Evolutionary conservation across 352 stramenopile genomes (phyloP).

Genomic region (Aphanomyces astaci): DNA sequence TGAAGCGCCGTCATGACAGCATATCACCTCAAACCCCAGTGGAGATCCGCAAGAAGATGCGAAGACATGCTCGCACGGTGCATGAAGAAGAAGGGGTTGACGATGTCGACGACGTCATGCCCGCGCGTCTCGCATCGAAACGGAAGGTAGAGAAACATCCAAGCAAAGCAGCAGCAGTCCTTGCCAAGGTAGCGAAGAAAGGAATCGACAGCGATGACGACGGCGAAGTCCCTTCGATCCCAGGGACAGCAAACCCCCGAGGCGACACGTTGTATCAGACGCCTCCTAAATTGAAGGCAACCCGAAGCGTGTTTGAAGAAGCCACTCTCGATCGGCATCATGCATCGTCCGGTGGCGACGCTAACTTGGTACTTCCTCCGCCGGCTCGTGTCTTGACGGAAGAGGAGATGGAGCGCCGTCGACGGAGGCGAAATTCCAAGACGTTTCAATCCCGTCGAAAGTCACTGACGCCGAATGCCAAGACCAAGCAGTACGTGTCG

Average conservation of each 20-base stretch:
- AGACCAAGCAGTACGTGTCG: constrained; percentile 65
- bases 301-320: neutral
- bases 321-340: neutral
- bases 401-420: constrained; percentile 53
- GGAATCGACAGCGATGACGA: constrained; percentile 4
- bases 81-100: neutral
- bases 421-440: constrained; percentile 52
- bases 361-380: neutral
- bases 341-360: neutral
- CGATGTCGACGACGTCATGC: neutral
- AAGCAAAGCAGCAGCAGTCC: neutral
- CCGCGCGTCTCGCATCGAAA: neutral
- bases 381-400: constrained; percentile 26
- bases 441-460: constrained; percentile 61
- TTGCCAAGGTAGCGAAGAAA: neutral
- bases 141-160: neutral
- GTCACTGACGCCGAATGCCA: constrained; percentile 48
- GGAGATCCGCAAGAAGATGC: constrained; percentile 15
- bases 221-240: neutral
- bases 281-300: neutral
- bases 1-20: neutral
- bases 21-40: constrained; percentile 6
- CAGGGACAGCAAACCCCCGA: neutral
- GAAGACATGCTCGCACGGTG: neutral
- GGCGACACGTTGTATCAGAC: neutral